Evolutionary conservation across 2,329 filamentous ascomycete genomes (phyloP).

Genomic region (Trichoderma sp.): DNA sequence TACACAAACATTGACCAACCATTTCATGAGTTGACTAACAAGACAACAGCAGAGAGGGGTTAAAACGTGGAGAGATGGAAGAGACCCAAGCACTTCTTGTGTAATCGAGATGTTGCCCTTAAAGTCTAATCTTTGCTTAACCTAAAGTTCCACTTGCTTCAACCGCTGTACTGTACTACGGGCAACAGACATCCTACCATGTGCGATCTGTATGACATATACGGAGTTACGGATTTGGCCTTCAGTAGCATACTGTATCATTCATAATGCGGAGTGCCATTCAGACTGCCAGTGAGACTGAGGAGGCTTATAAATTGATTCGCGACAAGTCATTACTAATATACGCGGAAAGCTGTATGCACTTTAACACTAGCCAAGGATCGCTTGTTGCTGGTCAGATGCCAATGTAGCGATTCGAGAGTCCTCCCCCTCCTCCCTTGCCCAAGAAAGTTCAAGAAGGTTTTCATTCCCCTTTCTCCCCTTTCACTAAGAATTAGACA

Average conservation of each 20-base stretch:
- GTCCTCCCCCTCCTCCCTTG: neutral
- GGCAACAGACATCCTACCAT: neutral
- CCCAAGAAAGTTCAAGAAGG: neutral
- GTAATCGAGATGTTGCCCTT: neutral
- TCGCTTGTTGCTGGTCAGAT: neutral
- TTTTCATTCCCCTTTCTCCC: neutral
- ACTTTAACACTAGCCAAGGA: neutral
- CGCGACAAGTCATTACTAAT: neutral
- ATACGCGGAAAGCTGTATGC: neutral
- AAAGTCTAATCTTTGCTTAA: neutral
- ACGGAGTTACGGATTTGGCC: neutral
- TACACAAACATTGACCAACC: too few relatives aligned
- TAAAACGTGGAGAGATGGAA: neutral
- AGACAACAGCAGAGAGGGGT: neutral
- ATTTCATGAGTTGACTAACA: neutral
- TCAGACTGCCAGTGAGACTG: too few relatives aligned
- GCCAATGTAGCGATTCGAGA: neutral
- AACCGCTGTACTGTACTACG: neutral
- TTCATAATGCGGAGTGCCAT: neutral
- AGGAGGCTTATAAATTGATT: neutral
- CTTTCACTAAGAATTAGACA: neutral
- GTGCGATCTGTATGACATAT: neutral
- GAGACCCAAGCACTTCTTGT: neutral
- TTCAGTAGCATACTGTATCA: neutral
- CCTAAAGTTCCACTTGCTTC: neutral